phyloP scores from a whole-genome alignment of 202 grass and related monocot species.

The Setaria viridis region DNA sequence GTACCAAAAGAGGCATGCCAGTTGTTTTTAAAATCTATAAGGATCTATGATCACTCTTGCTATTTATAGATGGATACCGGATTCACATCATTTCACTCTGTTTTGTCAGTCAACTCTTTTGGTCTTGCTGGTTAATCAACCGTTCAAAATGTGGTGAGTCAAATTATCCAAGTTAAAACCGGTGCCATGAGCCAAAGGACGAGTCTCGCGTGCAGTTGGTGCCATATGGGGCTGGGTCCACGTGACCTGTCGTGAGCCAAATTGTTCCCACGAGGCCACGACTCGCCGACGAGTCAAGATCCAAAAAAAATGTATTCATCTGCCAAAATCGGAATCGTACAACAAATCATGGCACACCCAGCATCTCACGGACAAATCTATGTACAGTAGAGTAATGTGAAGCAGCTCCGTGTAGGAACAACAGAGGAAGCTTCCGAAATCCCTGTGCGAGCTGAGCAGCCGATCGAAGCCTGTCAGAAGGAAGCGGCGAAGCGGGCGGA shows the following conservation, averaged over 20 bases:
- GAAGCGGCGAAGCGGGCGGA: slow-evolving; percentile 44
- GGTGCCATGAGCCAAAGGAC: too few relatives aligned
- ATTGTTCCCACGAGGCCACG: too few relatives aligned
- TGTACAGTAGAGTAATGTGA: not conserved
- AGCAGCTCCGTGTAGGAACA: not conserved
- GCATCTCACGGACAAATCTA: slow-evolving; percentile 9
- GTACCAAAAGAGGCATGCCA: too few relatives aligned
- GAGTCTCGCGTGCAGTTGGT: too few relatives aligned
- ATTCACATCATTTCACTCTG: not conserved
- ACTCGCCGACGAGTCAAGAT: too few relatives aligned
- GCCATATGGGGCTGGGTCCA: too few relatives aligned
- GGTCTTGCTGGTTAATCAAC: not conserved
- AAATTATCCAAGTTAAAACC: too few relatives aligned
- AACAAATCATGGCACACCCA: not conserved
- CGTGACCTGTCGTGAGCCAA: too few relatives aligned
- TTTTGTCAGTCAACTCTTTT: not conserved
- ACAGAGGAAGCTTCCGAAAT: not conserved
- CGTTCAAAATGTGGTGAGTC: not conserved
- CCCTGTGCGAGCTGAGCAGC: not conserved
- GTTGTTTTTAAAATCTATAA: not conserved
- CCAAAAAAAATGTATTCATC: too few relatives aligned
- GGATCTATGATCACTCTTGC: not conserved
- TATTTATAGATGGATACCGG: not conserved
- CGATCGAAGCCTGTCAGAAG: slow-evolving; percentile 20
- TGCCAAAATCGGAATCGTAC: not conserved